Evolutionary conservation across 306 rosid genomes (phyloP), one percentile per base, ranked within the genome.

Genomic region (Citrullus colocynthis): DNA sequence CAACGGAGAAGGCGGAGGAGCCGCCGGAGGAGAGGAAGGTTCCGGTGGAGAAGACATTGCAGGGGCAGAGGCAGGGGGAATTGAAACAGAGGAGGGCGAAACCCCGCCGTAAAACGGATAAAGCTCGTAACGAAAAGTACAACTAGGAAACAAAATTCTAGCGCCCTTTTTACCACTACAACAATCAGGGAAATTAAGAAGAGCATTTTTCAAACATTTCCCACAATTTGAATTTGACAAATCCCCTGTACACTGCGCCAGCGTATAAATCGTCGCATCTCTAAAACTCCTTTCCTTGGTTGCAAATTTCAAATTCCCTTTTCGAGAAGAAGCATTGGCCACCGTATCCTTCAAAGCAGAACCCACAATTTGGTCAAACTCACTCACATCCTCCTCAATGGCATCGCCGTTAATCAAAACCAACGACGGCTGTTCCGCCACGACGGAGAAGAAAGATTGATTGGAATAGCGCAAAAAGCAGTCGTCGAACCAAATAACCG

Each of bases 201-300:
- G 11, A 21, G 78, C 78, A 7, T 9, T 32, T 11, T 3, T 32
- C 63, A 74, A 56, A 6, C 78, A 74, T 34, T 74, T 55, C 14
- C 34, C 34, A 54, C 78, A 74, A 9, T 41, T 18, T 2, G 64
- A 52, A 16, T 9, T 9, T 30, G 64, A 54, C 44, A 74, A 13
- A 37, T 74, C 78, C 28, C 64, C 64, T 1, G 78, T 74, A 55
- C 78, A 74, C 65, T 74, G 78, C 0, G 78, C 78, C 48, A 74
- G 49, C 4, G 64, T 36, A 32, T 54, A 74, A 37, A 74, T 5
- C 32, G n/a, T 74, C 13, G 0, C 78, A 4, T 54, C 20, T 34
- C 9, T 18, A 34, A 74, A 52, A 16, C 5, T 37, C 5, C 34
- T 51, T 56, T 55, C 78, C 34, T 52, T 20, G 6, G 78, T 74